These are phyloP conservation scores for Sesbania bispinosa DNA, from an alignment of 306 rosid genomes.

Conservation along the genomic window DNA sequence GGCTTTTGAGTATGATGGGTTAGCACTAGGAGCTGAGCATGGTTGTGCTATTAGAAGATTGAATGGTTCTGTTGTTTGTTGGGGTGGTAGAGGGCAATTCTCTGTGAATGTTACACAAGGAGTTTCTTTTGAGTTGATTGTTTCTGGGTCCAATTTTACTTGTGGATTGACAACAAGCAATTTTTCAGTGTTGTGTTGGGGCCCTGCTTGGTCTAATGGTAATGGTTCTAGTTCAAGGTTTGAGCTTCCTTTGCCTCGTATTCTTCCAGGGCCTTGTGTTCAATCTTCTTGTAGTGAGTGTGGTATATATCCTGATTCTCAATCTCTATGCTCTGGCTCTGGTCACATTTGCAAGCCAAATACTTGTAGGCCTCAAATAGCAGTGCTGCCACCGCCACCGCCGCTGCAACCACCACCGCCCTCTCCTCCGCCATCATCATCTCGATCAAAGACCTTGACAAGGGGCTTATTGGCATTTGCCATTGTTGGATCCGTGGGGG, in stretches of 20 bases:
- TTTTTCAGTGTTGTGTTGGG: slow-evolving; percentile 73
- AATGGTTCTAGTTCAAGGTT: slow-evolving; percentile 18
- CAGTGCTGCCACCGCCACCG: neutral
- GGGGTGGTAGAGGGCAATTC: slow-evolving; percentile 61
- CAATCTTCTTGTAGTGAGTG: slow-evolving; percentile 54
- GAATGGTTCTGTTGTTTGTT: slow-evolving; percentile 64
- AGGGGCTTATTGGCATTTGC: slow-evolving; percentile 72
- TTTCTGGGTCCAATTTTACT: slow-evolving; percentile 66
- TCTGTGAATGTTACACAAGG: slow-evolving; percentile 19
- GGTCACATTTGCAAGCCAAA: too few relatives aligned
- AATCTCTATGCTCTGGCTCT: too few relatives aligned
- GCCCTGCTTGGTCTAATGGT: slow-evolving; percentile 68
- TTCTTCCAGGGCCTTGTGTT: slow-evolving; percentile 93
- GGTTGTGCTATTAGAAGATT: slow-evolving; percentile 54
- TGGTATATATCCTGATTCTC: slow-evolving; percentile 29
- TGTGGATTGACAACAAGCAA: slow-evolving; percentile 59
- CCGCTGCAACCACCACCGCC: neutral
- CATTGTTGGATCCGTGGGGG: slow-evolving; percentile 79
- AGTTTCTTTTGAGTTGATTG: slow-evolving; percentile 55
- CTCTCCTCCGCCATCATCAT: neutral
- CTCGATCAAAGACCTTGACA: slow-evolving; percentile 50
- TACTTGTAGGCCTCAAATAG: neutral
- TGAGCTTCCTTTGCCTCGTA: slow-evolving; percentile 36
- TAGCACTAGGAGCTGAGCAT: slow-evolving; percentile 68
- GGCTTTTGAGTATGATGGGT: slow-evolving; percentile 35